Base-by-base conservation (phyloP, 495 filamentous ascomycete genomes). In the Hypoxylon lienhwacheense region DNA sequence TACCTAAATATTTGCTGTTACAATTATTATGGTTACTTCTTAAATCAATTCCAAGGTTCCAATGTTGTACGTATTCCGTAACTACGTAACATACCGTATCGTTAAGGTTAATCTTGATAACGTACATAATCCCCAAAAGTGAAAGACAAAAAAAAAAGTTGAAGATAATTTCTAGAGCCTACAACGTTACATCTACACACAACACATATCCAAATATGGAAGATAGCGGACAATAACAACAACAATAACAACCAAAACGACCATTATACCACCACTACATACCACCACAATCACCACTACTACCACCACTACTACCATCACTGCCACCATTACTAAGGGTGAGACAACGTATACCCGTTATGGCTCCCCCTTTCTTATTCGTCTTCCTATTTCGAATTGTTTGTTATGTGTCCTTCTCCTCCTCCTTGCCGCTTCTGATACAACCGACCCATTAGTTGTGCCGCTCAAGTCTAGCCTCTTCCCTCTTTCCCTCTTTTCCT, bases 131-230 rank as follows among this genome's bases (percentile, higher is more conserved):
- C n/a, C n/a, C n/a, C n/a, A n/a, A n/a, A n/a, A n/a, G n/a, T n/a
- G n/a, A n/a, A n/a, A n/a, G n/a, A n/a, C n/a, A n/a, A n/a, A n/a
- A n/a, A 20, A 26, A 26, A 57, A 45, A 53, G 44, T 53, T 45
- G 24, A 53, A 33, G 33, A 55, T 45, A 40, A 61, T 41, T 39
- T 43, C 34, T 37, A 36, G 24, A 61, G 58, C 42, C 47, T 61
- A 61, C 58, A 61, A 61, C 58, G 58, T 61, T 61, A 61, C 58
- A 61, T 61, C 58, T 61, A 55, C 40, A 53, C n/a, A n/a, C n/a
- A 34, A 41, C n/a, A 42, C 26, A 15, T 15, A 34, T 47, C 47
- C 44, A 37, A 8, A 15, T n/a, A 52, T 60, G 50, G 56, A 39
- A 55, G 48, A 53, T 48, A 49, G 40, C 21, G 45, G 37, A 37